These are phyloP conservation scores for Spergularia bocconei DNA, from an alignment of 148 eudicot genomes.

Conservation along the genomic window DNA sequence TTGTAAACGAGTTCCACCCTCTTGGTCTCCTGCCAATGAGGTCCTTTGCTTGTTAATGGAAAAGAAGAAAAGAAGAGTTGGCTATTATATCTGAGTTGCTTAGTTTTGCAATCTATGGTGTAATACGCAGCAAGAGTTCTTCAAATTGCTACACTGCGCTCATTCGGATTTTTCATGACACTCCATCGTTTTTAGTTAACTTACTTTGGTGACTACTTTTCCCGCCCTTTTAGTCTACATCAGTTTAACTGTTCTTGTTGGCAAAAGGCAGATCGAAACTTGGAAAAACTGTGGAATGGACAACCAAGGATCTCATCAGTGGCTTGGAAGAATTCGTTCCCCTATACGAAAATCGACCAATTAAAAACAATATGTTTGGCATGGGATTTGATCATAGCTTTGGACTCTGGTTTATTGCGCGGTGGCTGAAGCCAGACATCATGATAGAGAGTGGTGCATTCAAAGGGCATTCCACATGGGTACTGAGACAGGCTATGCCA, in stretches of 20 bases:
- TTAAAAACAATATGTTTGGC: conserved; percentile 89
- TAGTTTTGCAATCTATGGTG: too few species aligned
- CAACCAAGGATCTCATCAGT: conserved; percentile 76
- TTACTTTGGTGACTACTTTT: neutral
- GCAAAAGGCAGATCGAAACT: conserved; percentile 99
- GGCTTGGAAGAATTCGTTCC: conserved; percentile 92
- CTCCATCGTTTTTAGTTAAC: neutral
- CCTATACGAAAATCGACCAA: conserved; percentile 84
- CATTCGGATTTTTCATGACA: neutral
- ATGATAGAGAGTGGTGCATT: conserved; percentile 99
- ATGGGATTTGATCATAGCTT: conserved; percentile 99
- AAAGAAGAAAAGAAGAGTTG: too few species aligned
- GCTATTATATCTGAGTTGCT: too few species aligned
- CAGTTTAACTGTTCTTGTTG: conserved; percentile 61
- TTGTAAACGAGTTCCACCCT: too few species aligned
- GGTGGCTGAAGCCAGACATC: conserved; percentile 88
- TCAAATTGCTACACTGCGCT: too few species aligned
- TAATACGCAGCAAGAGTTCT: too few species aligned
- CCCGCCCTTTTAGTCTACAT: conserved; percentile 26
- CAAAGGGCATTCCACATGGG: conserved; percentile 99
- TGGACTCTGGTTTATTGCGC: conserved; percentile 92
- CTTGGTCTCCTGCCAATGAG: too few species aligned
- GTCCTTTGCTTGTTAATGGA: too few species aligned
- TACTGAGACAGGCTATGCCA: conserved; percentile 91
- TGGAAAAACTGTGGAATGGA: conserved; percentile 94